These are phyloP conservation scores for Papiliotrema flavescens DNA, from an alignment of 1,284 basidiomycete genomes.

Conservation along the genomic window DNA sequence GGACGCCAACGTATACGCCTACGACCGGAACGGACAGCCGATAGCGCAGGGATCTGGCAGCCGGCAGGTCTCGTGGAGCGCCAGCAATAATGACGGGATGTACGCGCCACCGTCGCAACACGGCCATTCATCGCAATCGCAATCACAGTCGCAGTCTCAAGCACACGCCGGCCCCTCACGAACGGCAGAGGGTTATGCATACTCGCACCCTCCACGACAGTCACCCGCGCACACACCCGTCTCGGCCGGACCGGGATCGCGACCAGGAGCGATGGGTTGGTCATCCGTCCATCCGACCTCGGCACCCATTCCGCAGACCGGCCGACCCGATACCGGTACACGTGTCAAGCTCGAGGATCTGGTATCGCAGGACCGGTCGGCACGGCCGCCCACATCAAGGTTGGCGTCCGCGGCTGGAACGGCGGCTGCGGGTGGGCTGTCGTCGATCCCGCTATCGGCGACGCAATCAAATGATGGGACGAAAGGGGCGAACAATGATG, in stretches of 20 bases:
- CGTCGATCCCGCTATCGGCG: conserved; percentile 6
- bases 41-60: background rate
- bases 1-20: background rate
- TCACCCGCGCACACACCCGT: background rate
- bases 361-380: conserved; percentile 8
- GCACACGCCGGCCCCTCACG: background rate
- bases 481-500: background rate
- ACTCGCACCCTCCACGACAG: background rate
- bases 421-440: background rate
- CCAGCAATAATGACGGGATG: background rate
- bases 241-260: background rate
- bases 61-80: background rate
- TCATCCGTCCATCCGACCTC: conserved; percentile 1
- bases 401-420: background rate
- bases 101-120: background rate
- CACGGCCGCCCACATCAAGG: background rate
- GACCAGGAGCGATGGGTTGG: background rate
- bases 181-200: background rate
- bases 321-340: background rate
- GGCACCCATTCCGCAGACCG: background rate
- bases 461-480: conserved; percentile 2
- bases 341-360: conserved; percentile 23
- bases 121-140: background rate
- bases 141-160: background rate
- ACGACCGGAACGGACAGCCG: background rate